Percentiles rank a stretch among this genome's conserved stretches.
Evolutionary conservation across 2,329 filamentous ascomycete species (phyloP).

Genomic region (Rachicladosporium sp.): DNA sequence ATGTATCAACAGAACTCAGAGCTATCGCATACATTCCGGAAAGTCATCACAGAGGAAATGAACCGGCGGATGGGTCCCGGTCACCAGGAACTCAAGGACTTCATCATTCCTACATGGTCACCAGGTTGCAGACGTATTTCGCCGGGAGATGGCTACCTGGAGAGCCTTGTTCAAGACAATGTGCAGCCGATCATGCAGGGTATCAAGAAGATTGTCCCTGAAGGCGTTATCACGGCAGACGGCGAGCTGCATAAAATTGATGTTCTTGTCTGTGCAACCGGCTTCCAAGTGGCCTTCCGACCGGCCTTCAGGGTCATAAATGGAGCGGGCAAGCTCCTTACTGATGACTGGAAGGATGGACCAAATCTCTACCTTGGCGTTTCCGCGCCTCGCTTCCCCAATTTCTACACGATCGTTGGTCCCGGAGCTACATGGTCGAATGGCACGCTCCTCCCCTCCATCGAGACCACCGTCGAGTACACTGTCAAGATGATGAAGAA

Average conservation of each 20-base stretch:
- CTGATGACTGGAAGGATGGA: constrained; percentile 8
- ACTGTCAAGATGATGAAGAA: constrained; percentile 39
- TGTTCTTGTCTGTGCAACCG: constrained; percentile 31
- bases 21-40: constrained; percentile 27
- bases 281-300: constrained; percentile 26
- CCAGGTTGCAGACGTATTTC: constrained; percentile 38
- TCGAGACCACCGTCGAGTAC: constrained; percentile 36
- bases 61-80: constrained; percentile 27
- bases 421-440: constrained; percentile 32
- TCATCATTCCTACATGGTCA: constrained; percentile 31
- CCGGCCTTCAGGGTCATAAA: constrained; percentile 25
- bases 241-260: constrained; percentile 27
- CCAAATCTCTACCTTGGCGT: constrained; percentile 28
- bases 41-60: constrained; percentile 34
- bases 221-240: constrained; percentile 27
- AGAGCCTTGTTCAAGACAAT: constrained; percentile 36
- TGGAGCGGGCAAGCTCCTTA: constrained; percentile 22
- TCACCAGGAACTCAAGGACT: constrained; percentile 25
- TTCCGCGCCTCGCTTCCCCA: constrained; percentile 14
- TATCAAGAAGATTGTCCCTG: constrained; percentile 26
- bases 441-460: constrained; percentile 30
- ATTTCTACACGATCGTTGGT: constrained; percentile 29
- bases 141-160: constrained; percentile 40
- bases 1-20: constrained; percentile 32
- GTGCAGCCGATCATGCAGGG: constrained; percentile 30